Conservation (phyloP, 768 basidiomycete genomes). For the Suillus decipiens region DNA sequence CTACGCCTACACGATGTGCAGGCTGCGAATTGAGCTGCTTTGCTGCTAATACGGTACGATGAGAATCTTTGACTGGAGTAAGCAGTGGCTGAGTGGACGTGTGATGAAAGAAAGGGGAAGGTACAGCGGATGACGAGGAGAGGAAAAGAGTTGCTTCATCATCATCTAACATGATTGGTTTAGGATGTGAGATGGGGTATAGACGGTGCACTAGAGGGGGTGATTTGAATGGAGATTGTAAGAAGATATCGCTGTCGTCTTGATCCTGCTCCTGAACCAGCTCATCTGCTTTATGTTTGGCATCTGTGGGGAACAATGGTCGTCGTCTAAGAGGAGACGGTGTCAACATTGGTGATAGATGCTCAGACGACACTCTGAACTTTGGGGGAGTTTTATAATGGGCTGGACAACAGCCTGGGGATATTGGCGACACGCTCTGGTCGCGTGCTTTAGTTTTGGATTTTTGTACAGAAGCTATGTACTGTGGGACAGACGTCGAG, state of each 20-base stretch:
- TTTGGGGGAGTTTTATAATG: constrained; percentile 38
- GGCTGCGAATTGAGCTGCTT: constrained; percentile 30
- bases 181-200: constrained; percentile 34
- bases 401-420: constrained; percentile 34
- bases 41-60: constrained; percentile 44
- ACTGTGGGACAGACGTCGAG: constrained; percentile 37
- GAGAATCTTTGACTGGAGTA: constrained; percentile 58
- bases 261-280: constrained; percentile 44
- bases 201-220: constrained; percentile 45
- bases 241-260: constrained; percentile 43
- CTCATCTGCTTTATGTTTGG: constrained; percentile 16
- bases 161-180: constrained; percentile 40
- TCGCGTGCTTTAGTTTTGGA: constrained; percentile 23
- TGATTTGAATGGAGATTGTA: constrained; percentile 53
- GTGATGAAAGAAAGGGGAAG: constrained; percentile 44
- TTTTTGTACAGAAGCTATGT: constrained; percentile 33
- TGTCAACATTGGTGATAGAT: constrained; percentile 61
- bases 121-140: constrained; percentile 43
- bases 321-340: constrained; percentile 61
- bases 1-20: constrained; percentile 39
- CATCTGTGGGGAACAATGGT: constrained; percentile 37
- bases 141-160: constrained; percentile 62
- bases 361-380: constrained; percentile 33
- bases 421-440: constrained; percentile 33
- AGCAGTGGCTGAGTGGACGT: constrained; percentile 52